Percentiles rank a stretch among this genome's conserved stretches.
Evolutionary conservation across 2,329 filamentous ascomycete genomes (phyloP).

Genomic region (Pseudogymnoascus sp.): DNA sequence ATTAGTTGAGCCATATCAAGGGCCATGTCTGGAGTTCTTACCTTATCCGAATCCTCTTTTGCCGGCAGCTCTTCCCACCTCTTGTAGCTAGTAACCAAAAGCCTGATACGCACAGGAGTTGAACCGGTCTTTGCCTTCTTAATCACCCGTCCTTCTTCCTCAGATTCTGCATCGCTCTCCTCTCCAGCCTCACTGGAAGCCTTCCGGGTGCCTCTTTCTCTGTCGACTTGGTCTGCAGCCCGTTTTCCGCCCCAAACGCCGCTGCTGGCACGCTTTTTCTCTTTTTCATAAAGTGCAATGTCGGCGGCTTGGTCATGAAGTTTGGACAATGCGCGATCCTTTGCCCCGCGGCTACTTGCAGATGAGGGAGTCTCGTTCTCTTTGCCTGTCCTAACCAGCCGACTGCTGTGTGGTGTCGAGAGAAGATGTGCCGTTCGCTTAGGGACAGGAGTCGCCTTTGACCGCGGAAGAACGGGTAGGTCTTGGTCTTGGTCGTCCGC

Average conservation of each 20-base stretch:
- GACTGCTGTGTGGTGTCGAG: slow-evolving; percentile 46
- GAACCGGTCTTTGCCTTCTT: slow-evolving; percentile 57
- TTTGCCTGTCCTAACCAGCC: slow-evolving; percentile 54
- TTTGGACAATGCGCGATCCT: slow-evolving; percentile 70
- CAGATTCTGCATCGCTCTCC: slow-evolving; percentile 41
- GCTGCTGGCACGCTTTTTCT: slow-evolving; percentile 65
- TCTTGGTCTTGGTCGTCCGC: neutral
- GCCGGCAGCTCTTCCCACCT: slow-evolving; percentile 68
- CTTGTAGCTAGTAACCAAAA: slow-evolving; percentile 78
- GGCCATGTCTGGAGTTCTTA: slow-evolving; percentile 37
- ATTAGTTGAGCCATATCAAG: slow-evolving; percentile 11
- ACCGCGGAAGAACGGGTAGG: neutral
- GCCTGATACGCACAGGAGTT: slow-evolving; percentile 61
- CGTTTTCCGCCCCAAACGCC: slow-evolving; percentile 55
- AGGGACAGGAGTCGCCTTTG: neutral
- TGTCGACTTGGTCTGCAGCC: slow-evolving; percentile 51
- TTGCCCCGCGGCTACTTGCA: slow-evolving; percentile 76
- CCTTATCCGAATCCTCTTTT: slow-evolving; percentile 73
- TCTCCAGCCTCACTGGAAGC: slow-evolving; percentile 33
- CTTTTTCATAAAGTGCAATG: slow-evolving; percentile 85
- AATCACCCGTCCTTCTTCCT: slow-evolving; percentile 42
- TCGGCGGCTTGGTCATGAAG: slow-evolving; percentile 74
- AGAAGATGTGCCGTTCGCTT: neutral
- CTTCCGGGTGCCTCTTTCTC: slow-evolving; percentile 31
- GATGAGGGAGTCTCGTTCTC: slow-evolving; percentile 78